Percentiles rank a stretch among this genome's conserved stretches.
phyloP scores from a whole-genome alignment of 208 protist genomes.

The Trichomonas gallinae region DNA sequence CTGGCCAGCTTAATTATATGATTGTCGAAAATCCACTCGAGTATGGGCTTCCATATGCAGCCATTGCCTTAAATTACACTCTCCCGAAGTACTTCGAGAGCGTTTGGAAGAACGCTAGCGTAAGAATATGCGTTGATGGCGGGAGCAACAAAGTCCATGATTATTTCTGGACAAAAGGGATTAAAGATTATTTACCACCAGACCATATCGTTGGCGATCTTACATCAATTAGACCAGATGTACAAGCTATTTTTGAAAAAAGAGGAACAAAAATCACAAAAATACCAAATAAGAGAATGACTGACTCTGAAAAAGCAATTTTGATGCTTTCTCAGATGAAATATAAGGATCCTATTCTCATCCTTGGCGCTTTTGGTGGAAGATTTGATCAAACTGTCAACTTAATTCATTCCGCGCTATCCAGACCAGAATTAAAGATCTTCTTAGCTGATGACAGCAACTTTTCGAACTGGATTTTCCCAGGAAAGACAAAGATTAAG shows the following conservation, averaged over 20 bases:
- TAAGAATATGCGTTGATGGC: background rate
- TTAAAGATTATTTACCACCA: background rate
- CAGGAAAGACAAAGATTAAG: background rate
- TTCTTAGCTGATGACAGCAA: background rate
- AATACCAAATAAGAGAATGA: background rate
- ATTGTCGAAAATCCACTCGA: background rate
- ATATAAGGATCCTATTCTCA: background rate
- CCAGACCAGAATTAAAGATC: background rate
- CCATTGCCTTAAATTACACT: background rate
- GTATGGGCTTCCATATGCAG: background rate
- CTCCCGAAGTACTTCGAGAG: background rate
- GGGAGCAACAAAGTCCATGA: background rate
- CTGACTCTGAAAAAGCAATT: background rate
- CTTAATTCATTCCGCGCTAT: background rate
- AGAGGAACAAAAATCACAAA: background rate
- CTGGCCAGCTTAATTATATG: background rate
- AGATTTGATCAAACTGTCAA: background rate
- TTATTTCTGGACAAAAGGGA: background rate
- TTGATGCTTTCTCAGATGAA: background rate
- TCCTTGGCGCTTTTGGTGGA: background rate
- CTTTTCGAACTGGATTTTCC: background rate
- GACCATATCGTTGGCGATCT: background rate
- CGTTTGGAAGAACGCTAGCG: background rate
- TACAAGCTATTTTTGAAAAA: background rate
- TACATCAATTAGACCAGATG: background rate